Percentiles rank a stretch among this genome's conserved stretches.
phyloP scores from a whole-genome alignment of 2,329 filamentous ascomycete genomes.

The Penicillium hesseltinei region DNA sequence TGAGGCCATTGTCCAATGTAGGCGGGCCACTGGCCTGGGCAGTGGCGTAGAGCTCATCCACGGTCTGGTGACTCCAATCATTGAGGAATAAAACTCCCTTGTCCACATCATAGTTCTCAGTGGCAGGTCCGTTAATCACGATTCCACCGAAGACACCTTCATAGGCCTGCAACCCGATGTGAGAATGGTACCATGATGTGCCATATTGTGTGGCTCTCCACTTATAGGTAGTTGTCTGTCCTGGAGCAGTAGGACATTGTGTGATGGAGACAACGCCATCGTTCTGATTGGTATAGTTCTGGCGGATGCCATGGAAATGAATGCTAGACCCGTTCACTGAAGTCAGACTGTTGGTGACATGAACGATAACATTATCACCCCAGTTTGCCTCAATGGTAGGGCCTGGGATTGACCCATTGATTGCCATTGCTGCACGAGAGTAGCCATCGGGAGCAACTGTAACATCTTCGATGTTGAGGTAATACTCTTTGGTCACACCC shows the following conservation, averaged over 20 bases:
- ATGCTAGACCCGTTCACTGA: background rate
- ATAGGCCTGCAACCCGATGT: background rate
- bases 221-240: background rate
- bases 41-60: background rate
- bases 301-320: background rate
- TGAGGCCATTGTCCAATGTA: background rate
- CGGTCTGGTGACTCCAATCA: background rate
- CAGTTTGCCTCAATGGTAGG: background rate
- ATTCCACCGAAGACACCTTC: background rate
- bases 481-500: background rate
- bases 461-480: background rate
- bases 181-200: background rate
- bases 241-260: background rate
- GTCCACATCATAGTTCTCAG: background rate
- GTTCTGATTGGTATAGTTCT: background rate
- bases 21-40: background rate
- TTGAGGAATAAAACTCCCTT: background rate
- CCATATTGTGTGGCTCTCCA: background rate
- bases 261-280: background rate
- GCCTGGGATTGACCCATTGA: background rate
- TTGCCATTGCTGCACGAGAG: background rate
- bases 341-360: background rate
- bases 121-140: background rate
- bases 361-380: background rate
- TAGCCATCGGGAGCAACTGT: background rate